A percentile compares a stretch with the other conserved stretches of the same genome.
Evolutionary conservation across 164 flowering plant species (phyloP).

Genomic region (Paratinospora sagittata): DNA sequence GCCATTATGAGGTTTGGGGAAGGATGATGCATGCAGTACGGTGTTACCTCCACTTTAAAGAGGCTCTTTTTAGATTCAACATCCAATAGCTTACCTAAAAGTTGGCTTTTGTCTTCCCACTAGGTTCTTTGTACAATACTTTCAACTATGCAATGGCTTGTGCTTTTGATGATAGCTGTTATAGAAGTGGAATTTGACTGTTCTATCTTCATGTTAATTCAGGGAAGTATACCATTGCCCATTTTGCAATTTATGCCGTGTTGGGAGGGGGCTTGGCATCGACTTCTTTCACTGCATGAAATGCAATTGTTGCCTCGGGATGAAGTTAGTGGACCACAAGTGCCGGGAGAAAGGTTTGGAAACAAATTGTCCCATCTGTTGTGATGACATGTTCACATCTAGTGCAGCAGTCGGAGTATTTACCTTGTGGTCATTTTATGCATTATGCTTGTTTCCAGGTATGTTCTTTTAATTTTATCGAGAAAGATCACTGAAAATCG

Average conservation of each 20-base stretch:
- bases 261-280: constrained; percentile 84
- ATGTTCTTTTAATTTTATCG: no score
- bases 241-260: constrained; percentile 91
- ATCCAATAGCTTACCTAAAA: background rate
- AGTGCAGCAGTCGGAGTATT: constrained; percentile 70
- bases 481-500: no score
- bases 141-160: background rate
- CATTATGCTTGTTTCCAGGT: constrained; percentile 96
- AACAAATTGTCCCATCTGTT: constrained; percentile 91
- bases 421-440: constrained; percentile 97
- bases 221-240: constrained; percentile 95
- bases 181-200: background rate
- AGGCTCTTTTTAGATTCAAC: no score
- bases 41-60: no score
- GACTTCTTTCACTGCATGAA: constrained; percentile 97
- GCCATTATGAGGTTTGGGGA: no score
- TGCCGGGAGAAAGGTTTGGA: constrained; percentile 90
- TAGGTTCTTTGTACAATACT: background rate
- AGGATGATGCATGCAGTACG: no score
- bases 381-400: constrained; percentile 86
- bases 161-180: background rate
- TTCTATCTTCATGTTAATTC: constrained; percentile 15
- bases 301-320: constrained; percentile 84
- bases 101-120: background rate
- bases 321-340: constrained; percentile 63